Evolutionary conservation across 805 yeast genomes (phyloP).

Genomic region (Candida yuanshanica): DNA sequence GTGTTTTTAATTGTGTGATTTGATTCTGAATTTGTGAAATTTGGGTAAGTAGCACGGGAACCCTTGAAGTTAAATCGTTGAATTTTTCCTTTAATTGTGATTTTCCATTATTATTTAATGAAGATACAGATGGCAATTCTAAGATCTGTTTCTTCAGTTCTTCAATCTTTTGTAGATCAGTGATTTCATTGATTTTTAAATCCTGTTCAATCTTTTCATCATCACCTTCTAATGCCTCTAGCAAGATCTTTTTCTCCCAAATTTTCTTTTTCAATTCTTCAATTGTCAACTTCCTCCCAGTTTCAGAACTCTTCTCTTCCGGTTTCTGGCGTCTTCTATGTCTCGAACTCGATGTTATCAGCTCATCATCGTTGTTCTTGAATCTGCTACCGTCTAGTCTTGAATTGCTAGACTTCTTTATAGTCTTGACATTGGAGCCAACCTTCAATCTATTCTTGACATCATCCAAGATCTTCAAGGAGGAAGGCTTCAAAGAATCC

Average conservation of each 20-base stretch:
- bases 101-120: conserved; percentile 1
- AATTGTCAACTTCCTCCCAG: conserved; percentile 23
- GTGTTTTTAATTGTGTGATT: conserved; percentile 60
- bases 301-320: background rate
- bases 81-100: conserved; percentile 32
- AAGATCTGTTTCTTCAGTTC: conserved; percentile 41
- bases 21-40: conserved; percentile 59
- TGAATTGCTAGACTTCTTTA: conserved; percentile 24
- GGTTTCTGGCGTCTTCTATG: conserved; percentile 22
- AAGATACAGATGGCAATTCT: conserved; percentile 44
- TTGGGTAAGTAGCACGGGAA: conserved; percentile 60
- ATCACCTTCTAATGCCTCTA: conserved; percentile 38
- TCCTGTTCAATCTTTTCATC: conserved; percentile 30
- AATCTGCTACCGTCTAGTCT: conserved; percentile 40
- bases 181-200: conserved; percentile 40
- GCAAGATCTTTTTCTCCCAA: conserved; percentile 68
- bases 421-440: conserved; percentile 7
- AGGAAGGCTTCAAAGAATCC: conserved; percentile 86
- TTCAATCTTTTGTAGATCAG: conserved; percentile 35
- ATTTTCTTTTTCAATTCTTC: conserved; percentile 61
- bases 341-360: conserved; percentile 18
- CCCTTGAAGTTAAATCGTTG: conserved; percentile 27
- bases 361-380: conserved; percentile 74
- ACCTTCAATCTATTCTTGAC: conserved; percentile 49
- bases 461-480: conserved; percentile 67